Conservation (phyloP, 306 rosid genomes). For the Parietaria judaica region DNA sequence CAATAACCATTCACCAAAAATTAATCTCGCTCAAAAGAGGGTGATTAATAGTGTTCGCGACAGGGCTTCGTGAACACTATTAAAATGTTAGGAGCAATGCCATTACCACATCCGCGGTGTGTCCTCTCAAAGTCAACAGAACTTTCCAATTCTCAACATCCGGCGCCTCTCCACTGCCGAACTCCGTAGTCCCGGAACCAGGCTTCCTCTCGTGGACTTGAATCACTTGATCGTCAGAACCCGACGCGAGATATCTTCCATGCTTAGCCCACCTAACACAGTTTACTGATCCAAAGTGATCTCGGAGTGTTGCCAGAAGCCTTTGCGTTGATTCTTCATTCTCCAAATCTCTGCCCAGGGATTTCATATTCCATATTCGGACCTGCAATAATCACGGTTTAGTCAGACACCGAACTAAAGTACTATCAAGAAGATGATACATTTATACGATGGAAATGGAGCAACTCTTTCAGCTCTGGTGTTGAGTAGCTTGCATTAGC, state of each 20-base stretch:
- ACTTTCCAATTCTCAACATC: conserved; percentile 99
- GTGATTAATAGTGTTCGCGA: neutral
- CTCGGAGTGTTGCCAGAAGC: conserved; percentile 95
- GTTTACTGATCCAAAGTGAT: conserved; percentile 96
- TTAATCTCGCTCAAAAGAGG: neutral
- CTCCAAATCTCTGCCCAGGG: conserved; percentile 52
- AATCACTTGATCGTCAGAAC: conserved; percentile 95
- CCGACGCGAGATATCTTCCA: conserved; percentile 84
- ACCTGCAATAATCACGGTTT: conserved; percentile 42
- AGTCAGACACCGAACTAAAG: neutral
- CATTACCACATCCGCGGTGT: conserved; percentile 98
- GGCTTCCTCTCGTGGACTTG: conserved; percentile 92
- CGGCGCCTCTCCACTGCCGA: conserved; percentile 98
- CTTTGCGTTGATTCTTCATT: conserved; percentile 58
- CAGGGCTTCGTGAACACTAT: neutral
- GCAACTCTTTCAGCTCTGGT: too few relatives aligned
- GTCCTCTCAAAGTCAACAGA: conserved; percentile 89
- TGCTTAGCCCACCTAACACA: conserved; percentile 99
- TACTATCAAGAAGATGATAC: neutral
- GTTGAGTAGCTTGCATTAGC: too few relatives aligned
- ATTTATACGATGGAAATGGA: too few relatives aligned
- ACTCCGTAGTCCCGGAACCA: conserved; percentile 97
- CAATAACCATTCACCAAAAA: neutral
- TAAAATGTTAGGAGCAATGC: conserved; percentile 29
- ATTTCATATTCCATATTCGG: conserved; percentile 96